Evolutionary conservation across 2,329 filamentous ascomycete species (phyloP).

Genomic region (Xylaria sp.): DNA sequence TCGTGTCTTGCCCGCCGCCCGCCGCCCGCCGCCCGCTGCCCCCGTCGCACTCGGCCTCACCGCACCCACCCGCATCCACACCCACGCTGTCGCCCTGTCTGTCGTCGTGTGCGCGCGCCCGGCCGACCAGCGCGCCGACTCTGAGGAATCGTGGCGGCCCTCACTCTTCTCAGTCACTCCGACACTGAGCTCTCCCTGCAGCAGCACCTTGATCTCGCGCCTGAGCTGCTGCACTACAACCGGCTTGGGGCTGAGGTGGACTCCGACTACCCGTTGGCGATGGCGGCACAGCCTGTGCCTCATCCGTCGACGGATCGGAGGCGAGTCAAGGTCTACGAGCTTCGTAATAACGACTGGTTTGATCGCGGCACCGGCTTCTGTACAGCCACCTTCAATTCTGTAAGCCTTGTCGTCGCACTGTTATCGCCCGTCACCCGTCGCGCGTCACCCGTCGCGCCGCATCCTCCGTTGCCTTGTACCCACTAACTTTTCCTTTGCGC

Average conservation of each 20-base stretch:
- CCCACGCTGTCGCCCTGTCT: constrained; percentile 19
- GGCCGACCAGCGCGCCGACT: constrained; percentile 50
- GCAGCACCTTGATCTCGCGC: constrained; percentile 68
- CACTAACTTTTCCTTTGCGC: constrained; percentile 32
- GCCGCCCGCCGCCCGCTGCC: too few species aligned
- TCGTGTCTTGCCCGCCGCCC: background rate
- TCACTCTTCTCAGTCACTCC: constrained; percentile 65
- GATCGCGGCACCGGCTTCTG: constrained; percentile 97
- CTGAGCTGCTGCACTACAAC: constrained; percentile 63
- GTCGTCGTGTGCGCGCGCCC: constrained; percentile 44
- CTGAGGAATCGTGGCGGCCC: constrained; percentile 63
- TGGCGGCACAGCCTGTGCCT: constrained; percentile 76
- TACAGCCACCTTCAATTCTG: constrained; percentile 77
- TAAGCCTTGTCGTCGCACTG: constrained; percentile 59
- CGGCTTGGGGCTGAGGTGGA: constrained; percentile 64
- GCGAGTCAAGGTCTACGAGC: constrained; percentile 98
- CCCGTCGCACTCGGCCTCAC: background rate
- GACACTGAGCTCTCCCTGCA: constrained; percentile 69
- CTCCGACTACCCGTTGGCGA: constrained; percentile 70
- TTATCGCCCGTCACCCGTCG: background rate
- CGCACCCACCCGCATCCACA: background rate
- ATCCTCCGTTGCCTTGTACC: constrained; percentile 28
- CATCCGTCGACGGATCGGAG: constrained; percentile 74
- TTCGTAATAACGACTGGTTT: constrained; percentile 99
- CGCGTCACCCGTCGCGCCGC: constrained; percentile 3